Evolutionary conservation across 345 rosid genomes (phyloP).

Genomic region (Odontarrhena argentea): DNA sequence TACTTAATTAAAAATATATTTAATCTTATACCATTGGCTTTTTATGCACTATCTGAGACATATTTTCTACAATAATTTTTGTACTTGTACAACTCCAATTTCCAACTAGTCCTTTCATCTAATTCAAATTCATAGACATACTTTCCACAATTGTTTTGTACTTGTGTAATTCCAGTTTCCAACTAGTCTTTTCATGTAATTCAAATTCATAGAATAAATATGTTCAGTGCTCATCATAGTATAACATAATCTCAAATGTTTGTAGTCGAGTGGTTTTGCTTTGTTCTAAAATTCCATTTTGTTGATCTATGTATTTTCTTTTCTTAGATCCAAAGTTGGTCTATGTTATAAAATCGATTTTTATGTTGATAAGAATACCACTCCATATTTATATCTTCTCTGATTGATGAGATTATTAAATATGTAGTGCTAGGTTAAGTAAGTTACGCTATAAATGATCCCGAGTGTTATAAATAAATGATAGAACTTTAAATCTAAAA

Average conservation of each 20-base stretch:
- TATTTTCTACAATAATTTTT: neutral
- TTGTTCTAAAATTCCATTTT: too few relatives aligned
- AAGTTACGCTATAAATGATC: slow-evolving; percentile 14
- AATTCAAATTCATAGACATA: neutral
- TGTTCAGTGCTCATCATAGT: neutral
- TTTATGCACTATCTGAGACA: neutral
- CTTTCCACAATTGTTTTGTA: neutral
- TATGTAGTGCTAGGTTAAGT: neutral
- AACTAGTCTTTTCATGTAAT: neutral
- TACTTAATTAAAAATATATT: neutral
- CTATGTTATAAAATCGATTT: too few relatives aligned
- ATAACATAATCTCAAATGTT: too few relatives aligned
- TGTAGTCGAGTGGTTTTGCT: too few relatives aligned
- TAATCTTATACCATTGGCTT: slow-evolving; percentile 1
- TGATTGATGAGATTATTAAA: neutral
- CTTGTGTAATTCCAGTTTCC: neutral
- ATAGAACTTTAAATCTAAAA: neutral
- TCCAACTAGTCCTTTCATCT: neutral
- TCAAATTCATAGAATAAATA: neutral
- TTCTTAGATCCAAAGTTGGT: too few relatives aligned
- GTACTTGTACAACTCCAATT: neutral
- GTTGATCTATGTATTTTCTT: too few relatives aligned
- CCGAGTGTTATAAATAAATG: neutral
- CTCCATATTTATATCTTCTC: neutral
- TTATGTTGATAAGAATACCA: neutral